Base-by-base conservation (phyloP, 163 green algal genomes). In the Chlamydomonas reinhardtii region DNA sequence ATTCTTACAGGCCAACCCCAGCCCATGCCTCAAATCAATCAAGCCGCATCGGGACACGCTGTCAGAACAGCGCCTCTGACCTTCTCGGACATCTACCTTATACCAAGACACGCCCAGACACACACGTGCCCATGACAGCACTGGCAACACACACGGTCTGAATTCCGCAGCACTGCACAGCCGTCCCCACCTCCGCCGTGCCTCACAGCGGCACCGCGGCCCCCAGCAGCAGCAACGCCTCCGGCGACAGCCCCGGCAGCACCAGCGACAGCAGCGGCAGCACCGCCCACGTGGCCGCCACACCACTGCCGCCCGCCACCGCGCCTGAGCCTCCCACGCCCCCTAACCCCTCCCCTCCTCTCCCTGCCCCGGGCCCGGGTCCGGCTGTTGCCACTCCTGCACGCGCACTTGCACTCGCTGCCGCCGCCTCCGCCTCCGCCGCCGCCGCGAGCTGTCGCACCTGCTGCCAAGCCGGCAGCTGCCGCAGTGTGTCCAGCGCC, bases 191-290 rank as follows among this genome's bases (percentile, higher is more conserved):
- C n/a, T n/a, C n/a, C n/a, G n/a, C n/a, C n/a, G n/a, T n/a, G n/a
- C n/a, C 25, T 22, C 4, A 72, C 48, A 71, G 31, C 34, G 68
- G 24, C 48, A 72, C 35, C 27, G 80, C 80, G 56, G 80, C 69
- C 80, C 70, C 80, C 80, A 86, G 80, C 80, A 86, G 52, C 70
- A 74, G 35, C 56, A 86, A 34, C 70, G 17, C 80, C 69, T 86
- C 80, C 32, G 73, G 64, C 54, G 70, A 31, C 34, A 79, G 2
- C 27, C 70, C 54, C 25, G 80, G 80, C 80, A 86, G 59, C 70
- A 79, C 70, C 25, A 86, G 35, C 34, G 80, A 79, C 54, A 86
- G 80, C 80, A 86, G 70, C 79, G 79, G 79, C 79, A 85, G 25
- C 79, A 85, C 43, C 48, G 69, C 79, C 79, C 68, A 77, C 17